These are phyloP conservation scores for Trypanosoma cruzi DNA, from an alignment of 208 protist species.

Conservation along the genomic window DNA sequence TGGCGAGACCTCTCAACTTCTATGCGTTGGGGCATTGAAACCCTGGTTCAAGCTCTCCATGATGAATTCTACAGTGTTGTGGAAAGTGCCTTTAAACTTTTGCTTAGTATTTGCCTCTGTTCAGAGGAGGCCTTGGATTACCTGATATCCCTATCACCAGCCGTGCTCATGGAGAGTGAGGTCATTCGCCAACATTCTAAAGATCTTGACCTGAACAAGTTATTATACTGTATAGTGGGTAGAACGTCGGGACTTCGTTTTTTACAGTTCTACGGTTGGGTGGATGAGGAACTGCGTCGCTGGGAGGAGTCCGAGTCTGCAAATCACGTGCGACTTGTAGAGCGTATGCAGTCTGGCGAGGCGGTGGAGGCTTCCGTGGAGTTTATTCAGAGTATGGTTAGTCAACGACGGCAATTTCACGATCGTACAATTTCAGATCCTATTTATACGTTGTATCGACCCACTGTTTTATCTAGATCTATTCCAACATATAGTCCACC, in stretches of 20 bases:
- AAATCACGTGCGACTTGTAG: constrained; percentile 53
- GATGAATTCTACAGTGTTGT: constrained; percentile 81
- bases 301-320: constrained; percentile 75
- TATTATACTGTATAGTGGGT: constrained; percentile 84
- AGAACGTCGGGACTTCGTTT: constrained; percentile 81
- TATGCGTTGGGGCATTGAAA: constrained; percentile 90
- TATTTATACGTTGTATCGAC: constrained; percentile 11
- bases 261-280: constrained; percentile 86
- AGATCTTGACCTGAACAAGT: constrained; percentile 52
- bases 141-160: constrained; percentile 81
- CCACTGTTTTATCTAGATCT: constrained; percentile 38
- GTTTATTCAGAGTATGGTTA: constrained; percentile 25
- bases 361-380: constrained; percentile 7
- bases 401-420: constrained; percentile 23
- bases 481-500: constrained; percentile 33
- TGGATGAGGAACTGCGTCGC: constrained; percentile 77
- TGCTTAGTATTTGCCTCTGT: constrained; percentile 85
- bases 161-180: constrained; percentile 85
- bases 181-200: constrained; percentile 72
- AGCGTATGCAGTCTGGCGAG: constrained; percentile 51
- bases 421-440: constrained; percentile 52
- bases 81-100: constrained; percentile 77
- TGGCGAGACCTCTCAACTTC: constrained; percentile 87
- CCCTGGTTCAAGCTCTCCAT: constrained; percentile 72
- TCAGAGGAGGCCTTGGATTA: constrained; percentile 87